Evolutionary conservation across 1,139 yeast species (phyloP).

Genomic region (Yamadazyma epiphylla): DNA sequence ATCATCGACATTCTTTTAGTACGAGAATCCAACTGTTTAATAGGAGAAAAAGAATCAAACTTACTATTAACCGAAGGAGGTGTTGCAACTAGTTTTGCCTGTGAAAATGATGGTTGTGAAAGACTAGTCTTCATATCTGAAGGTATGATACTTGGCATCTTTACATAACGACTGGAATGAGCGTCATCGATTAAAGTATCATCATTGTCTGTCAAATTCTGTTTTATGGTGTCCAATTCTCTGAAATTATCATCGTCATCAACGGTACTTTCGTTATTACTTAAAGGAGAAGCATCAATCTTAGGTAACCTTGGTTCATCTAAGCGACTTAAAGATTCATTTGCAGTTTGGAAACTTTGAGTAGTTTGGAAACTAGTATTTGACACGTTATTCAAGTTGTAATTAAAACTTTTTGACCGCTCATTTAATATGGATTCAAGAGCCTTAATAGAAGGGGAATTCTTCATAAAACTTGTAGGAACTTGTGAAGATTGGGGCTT

Average conservation of each 20-base stretch:
- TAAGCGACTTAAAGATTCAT: conserved; percentile 1
- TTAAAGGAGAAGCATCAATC: conserved; percentile 12
- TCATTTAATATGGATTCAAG: conserved; percentile 44
- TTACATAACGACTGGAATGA: conserved; percentile 8
- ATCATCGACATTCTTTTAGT: conserved; percentile 6
- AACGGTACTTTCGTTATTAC: conserved; percentile 14
- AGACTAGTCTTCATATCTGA: conserved; percentile 4
- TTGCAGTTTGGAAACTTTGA: conserved; percentile 13
- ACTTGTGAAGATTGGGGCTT: conserved; percentile 6
- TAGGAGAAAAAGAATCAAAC: conserved; percentile 1
- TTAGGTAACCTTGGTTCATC: conserved; percentile 3
- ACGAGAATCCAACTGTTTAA: conserved; percentile 1
- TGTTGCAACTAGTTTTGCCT: conserved; percentile 1
- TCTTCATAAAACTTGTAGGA: conserved; percentile 45
- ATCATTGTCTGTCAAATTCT: conserved; percentile 18
- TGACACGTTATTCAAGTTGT: conserved; percentile 8
- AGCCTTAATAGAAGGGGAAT: conserved; percentile 54
- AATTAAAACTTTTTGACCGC: conserved; percentile 16
- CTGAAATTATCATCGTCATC: conserved; percentile 7
- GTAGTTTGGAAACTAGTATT: conserved; percentile 5
- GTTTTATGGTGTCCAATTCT: conserved; percentile 3
- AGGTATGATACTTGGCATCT: conserved; percentile 15
- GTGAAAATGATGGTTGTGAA: neutral
- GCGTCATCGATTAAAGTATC: conserved; percentile 22
- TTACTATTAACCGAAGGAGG: neutral